phyloP scores from a whole-genome alignment of 768 basidiomycete genomes.

The Phanerochaete carnosa region DNA sequence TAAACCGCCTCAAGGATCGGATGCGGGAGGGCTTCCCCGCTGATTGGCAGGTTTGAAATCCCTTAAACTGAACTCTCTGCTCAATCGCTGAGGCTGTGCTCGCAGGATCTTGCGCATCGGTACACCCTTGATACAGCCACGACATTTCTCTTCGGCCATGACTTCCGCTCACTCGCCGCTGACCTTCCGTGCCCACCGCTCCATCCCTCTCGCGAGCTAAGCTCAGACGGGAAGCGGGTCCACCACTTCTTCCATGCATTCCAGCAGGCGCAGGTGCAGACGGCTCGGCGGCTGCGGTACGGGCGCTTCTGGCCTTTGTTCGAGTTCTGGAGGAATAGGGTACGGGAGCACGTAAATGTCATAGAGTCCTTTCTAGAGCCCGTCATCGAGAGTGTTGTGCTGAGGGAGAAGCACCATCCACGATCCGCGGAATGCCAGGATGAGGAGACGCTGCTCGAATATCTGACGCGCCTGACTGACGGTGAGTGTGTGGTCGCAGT shows the following conservation, averaged over 20 bases:
- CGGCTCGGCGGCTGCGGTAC: conserved; percentile 30
- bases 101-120: conserved; percentile 34
- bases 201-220: background rate
- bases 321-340: conserved; percentile 42
- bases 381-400: conserved; percentile 40
- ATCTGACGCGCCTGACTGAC: conserved; percentile 35
- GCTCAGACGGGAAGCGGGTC: conserved; percentile 14
- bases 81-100: background rate
- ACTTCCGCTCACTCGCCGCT: conserved; percentile 34
- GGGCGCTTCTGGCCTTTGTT: conserved; percentile 43
- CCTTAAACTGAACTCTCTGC: conserved; percentile 1
- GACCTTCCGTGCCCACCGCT: conserved; percentile 37
- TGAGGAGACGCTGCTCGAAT: conserved; percentile 34
- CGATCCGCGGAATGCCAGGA: conserved; percentile 17
- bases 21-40: conserved; percentile 36
- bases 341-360: conserved; percentile 34
- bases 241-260: conserved; percentile 40
- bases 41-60: conserved; percentile 35
- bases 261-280: conserved; percentile 29
- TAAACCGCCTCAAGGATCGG: conserved; percentile 28
- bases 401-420: conserved; percentile 21
- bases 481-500: conserved; percentile 24
- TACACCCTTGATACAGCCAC: conserved; percentile 59
- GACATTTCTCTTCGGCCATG: conserved; percentile 49
- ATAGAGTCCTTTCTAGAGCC: conserved; percentile 48